Evolutionary conservation across 345 rosid species (phyloP).

Genomic region (Citrus mangshanensis): DNA sequence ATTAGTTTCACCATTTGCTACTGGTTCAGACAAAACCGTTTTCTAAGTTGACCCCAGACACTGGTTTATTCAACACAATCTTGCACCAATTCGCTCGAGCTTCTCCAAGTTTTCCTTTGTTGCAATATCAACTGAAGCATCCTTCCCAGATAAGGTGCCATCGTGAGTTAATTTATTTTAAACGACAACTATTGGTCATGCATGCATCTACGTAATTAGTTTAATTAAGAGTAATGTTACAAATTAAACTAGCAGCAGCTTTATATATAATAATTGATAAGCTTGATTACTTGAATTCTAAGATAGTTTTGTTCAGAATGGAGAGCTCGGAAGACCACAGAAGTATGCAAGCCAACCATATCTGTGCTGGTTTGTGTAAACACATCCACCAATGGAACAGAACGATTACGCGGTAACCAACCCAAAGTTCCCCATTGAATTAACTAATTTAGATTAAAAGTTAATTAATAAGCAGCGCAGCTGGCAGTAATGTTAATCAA

Average conservation of each 20-base stretch:
- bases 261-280: too few relatives aligned
- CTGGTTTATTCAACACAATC: slow-evolving; percentile 36
- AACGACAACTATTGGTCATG: neutral
- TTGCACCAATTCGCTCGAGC: slow-evolving; percentile 23
- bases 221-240: too few relatives aligned
- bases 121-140: slow-evolving; percentile 25
- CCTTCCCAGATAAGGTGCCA: slow-evolving; percentile 17
- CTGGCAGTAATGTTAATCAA: neutral
- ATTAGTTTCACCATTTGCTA: slow-evolving; percentile 22
- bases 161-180: slow-evolving; percentile 16
- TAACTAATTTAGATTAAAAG: too few relatives aligned
- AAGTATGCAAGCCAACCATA: slow-evolving; percentile 47
- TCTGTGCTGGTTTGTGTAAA: slow-evolving; percentile 51
- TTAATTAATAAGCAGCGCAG: too few relatives aligned
- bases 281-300: slow-evolving; percentile 38
- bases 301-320: slow-evolving; percentile 37
- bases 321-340: slow-evolving; percentile 32
- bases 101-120: slow-evolving; percentile 26
- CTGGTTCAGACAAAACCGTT: slow-evolving; percentile 22
- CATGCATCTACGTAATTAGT: too few relatives aligned
- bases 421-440: slow-evolving; percentile 38
- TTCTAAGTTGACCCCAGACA: slow-evolving; percentile 29
- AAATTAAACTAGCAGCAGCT: too few relatives aligned
- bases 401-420: slow-evolving; percentile 27
- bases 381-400: slow-evolving; percentile 34